Base-by-base conservation (phyloP, 1,139 yeast genomes). In the Lodderomyces pseudojiufengensis region DNA sequence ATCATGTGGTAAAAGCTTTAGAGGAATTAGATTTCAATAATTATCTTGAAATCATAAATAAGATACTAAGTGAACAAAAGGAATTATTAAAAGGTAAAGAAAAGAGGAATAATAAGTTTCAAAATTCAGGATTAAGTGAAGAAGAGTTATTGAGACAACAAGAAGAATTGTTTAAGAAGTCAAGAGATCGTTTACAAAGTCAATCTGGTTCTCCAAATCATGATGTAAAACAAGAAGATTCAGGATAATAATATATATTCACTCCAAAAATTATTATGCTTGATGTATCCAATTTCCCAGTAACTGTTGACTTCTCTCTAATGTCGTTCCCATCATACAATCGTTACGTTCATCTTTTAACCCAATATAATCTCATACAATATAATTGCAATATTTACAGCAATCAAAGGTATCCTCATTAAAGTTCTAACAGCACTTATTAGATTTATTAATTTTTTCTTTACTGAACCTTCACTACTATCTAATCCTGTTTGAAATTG, bases 91-190 rank as follows among this genome's bases (percentile, higher is more conserved):
- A 82, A 55, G 83, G 85, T n/a, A 81, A 90, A 51, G 97, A 90
- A 54, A 83, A 87, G 62, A 86, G 88, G 58, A 90, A 84, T 48
- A 88, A 92, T 55, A 94, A 92, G 65, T 84, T 92, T 53, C 96
- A 88, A 59, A 87, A 86, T 50, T 83, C 95, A 6, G 97, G 97
- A 0, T 70, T 90, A 44, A 70, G 92, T 1, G 97, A 90, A 54
- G 98, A 90, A 57, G 98, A 92, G 57, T 68, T 92, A 41, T 73
- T 92, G 52, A 76, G 78, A 49, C 95, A 92, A 57, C 99, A 92
- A 57, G 97, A 92, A 54, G 95, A 85, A 54, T 67, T 92, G 44
- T 90, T 92, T 61, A 85, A 92, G 49, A 83, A 85, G 54, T 86
- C 96, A 22, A 72, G 97, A 45, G 88, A 87, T 41, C 69, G 86